phyloP scores from a whole-genome alignment of 306 rosid species.

The Abrus pulchellus region DNA sequence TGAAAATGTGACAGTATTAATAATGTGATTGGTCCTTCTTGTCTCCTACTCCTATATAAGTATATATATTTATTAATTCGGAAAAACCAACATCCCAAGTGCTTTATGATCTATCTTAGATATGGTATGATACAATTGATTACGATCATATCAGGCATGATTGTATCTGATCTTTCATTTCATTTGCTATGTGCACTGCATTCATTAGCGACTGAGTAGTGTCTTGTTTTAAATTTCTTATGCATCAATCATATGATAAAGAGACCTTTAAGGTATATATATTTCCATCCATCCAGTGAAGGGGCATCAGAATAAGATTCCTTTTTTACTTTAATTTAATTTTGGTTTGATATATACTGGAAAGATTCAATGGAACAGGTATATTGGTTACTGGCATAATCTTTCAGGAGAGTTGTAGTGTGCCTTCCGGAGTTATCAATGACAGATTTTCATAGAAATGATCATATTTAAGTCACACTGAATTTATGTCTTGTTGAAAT shows the following conservation, averaged over 20 bases:
- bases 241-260: conserved; percentile 42
- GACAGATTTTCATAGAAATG: not conserved
- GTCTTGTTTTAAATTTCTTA: conserved; percentile 41
- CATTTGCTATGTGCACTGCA: conserved; percentile 40
- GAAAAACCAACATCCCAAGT: conserved; percentile 82
- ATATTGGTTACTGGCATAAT: conserved; percentile 18
- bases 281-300: conserved; percentile 27
- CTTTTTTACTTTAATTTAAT: not conserved
- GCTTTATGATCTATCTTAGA: conserved; percentile 79
- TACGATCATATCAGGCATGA: conserved; percentile 49
- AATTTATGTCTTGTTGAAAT: conserved; percentile 3
- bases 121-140: conserved; percentile 56
- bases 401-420: conserved; percentile 19
- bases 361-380: conserved; percentile 35
- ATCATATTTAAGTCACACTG: conserved; percentile 11
- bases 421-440: not conserved
- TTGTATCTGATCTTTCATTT: conserved; percentile 40
- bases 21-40: conserved; percentile 57
- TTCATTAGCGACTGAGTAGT: not conserved
- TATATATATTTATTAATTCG: conserved; percentile 27
- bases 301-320: conserved; percentile 36
- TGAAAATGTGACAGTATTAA: conserved; percentile 66
- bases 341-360: conserved; percentile 24
- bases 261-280: conserved; percentile 13
- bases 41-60: conserved; percentile 44